Evolutionary conservation across 1,284 basidiomycete species (phyloP), one percentile per base, ranked within the genome.

Genomic region (Macrocybe sp.): DNA sequence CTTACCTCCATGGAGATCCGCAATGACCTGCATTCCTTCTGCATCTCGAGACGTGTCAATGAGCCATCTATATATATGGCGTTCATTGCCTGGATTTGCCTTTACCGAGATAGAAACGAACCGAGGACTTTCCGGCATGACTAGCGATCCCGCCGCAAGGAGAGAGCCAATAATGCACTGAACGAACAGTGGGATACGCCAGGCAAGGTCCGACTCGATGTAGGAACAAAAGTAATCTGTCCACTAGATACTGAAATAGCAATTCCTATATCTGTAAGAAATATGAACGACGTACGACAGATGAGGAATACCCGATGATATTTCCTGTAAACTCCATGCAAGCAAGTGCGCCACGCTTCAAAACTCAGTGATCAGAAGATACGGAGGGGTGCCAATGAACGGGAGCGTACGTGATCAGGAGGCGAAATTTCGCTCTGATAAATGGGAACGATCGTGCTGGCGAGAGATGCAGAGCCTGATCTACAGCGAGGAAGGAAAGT

Each of bases 351-450:
- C 93, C 93, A 60, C 93, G 80, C 85, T 94, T 58, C 14, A 14
- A 28, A 41, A 12, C n/a, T 32, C 6, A 12, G 53, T 54, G 60
- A 48, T 16, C 43, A 45, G 51, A 12, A 47, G 44, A 31, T 32
- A 43, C 43, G 28, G 36, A 35, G 8, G 33, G 22, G 16, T 36
- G 31, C 48, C 31, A 14, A 12, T 40, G 8, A 31, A 34, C 16
- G 28, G 22, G 33, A 37, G 69, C 87, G 47, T 63, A 90, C 91
- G 70, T 97, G 92, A 61, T 92, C 81, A 2, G 96, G 91, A 10
- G 95, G 94, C 2, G 92, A 96, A 44, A 98, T 92, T 72, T 98
- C 96, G 57, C 89, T 91, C 70, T 97, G 96, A 65, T 97, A 99
- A 52, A 97, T 97, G 5, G 96, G 96, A 16, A 98, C 96, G 53